Base-by-base conservation (phyloP, 2,329 filamentous ascomycete genomes). In the Immersiporthe knoxdaviesiana region DNA sequence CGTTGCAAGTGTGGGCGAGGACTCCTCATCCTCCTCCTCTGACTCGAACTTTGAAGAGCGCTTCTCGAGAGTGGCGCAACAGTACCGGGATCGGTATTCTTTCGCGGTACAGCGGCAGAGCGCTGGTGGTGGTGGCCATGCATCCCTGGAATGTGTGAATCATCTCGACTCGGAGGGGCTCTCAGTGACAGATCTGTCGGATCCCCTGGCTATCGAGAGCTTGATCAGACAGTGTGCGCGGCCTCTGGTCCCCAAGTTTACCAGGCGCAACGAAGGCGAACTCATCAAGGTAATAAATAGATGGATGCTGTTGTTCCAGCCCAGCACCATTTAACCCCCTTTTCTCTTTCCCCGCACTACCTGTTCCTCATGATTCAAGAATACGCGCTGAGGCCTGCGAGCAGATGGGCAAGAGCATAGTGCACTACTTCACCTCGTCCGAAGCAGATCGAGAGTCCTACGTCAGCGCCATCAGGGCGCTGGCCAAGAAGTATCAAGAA, bases 401-500 rank as follows among this genome's bases (percentile, higher is more conserved):
- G 4, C 44, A 76, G 75, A 65, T 70, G 6, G 73, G 76, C 12
- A 77, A 76, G 52, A 77, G 76, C 56, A 71, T 79, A 1, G 74
- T 79, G 3, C 75, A 78, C 68, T 77, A 76, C 72, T 80, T 84
- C 71, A 72, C 77, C 6, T 54, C 69, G 12, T 74, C 72, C 11
- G 66, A 76, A 0, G 39, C 69, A 11, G 77, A 82, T 41, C 78
- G 79, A 3, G 75, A 79, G 3, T 71, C 68, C 1, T 85, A 81
- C 72, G 74, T 78, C 5, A 60, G 73, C 0, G 73, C 76, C 7
- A 77, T 85, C 63, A 75, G 77, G 21, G 77, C 79, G 4, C 73
- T 84, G 1, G 84, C 84, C 1, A 81, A 80, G 69, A 80, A 79
- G 71, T 84, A 83, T 74, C 72, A 76, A 66, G 82, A 85, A 16